Base-by-base conservation (phyloP, 1,284 basidiomycete genomes). In the Pseudozyma pruni region DNA sequence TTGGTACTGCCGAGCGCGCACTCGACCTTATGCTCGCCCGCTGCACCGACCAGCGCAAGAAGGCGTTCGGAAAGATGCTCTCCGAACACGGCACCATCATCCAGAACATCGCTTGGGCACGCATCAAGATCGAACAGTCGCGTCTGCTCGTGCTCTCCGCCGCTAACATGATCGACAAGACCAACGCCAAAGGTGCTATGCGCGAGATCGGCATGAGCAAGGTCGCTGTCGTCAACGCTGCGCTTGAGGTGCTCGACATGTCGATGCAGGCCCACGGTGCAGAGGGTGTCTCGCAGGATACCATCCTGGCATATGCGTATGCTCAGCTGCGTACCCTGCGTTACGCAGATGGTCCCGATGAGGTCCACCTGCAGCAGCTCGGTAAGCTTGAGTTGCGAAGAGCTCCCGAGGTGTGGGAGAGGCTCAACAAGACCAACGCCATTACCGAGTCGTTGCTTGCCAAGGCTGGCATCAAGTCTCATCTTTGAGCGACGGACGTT, bases 181-280 rank as follows among this genome's bases (percentile, higher is more conserved):
- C 88, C 79, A 89, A 90, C 70, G 92, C 95, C 3, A 98, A 98
- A 83, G 94, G 92, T 37, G 95, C 96, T 0, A 83, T 97, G 84
- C 94, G 94, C 83, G 95, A 98, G 83, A 98, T 98, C 78, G 94
- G 92, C 37, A 92, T 97, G 72, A 92, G 93, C 56, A 98, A 98
- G 87, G 94, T 91, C 9, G 73, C 64, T 0, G 93, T 98, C 6
- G 94, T 94, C 23, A 87, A 87, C 0, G 91, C 95, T 89, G 93
- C 94, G 0, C 86, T 92, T 50, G 85, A 86, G 29, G 90, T 98
- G 54, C 87, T 98, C 50, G 96, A 98, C 85, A 89, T 93, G 34
- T 91, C 93, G 1, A 98, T 98, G 68, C 95, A 98, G 86, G 87
- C 74, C 6, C 72, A 92, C 80, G 95, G 95, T 55, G 95, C 93